These are phyloP conservation scores for Hypoxylon sp. DNA, from an alignment of 2,329 filamentous ascomycete species.

Conservation along the genomic window DNA sequence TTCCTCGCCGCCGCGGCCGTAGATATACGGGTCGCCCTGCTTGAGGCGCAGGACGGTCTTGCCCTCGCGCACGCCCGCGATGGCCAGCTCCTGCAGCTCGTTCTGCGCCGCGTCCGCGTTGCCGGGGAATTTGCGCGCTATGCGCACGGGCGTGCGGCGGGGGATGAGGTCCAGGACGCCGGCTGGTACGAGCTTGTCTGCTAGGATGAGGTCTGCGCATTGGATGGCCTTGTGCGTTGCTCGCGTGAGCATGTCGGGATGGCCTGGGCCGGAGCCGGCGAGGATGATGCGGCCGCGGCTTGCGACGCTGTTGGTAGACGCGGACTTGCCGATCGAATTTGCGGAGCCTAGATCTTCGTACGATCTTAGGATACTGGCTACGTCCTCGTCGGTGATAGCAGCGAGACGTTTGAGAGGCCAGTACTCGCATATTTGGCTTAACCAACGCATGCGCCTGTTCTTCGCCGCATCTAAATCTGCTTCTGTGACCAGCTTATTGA, in stretches of 20 bases:
- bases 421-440: constrained; percentile 97
- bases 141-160: constrained; percentile 88
- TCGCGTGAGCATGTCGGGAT: constrained; percentile 90
- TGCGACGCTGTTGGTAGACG: constrained; percentile 7
- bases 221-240: constrained; percentile 84
- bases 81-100: constrained; percentile 85
- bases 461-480: constrained; percentile 81
- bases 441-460: constrained; percentile 89
- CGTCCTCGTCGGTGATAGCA: constrained; percentile 82
- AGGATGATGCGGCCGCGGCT: constrained; percentile 81
- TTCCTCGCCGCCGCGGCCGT: constrained; percentile 95
- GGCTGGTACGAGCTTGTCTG: constrained; percentile 88
- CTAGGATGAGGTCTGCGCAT: constrained; percentile 82
- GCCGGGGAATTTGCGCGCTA: constrained; percentile 96
- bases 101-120: constrained; percentile 95
- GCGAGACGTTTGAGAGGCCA: constrained; percentile 92
- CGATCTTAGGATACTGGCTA: constrained; percentile 80
- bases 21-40: constrained; percentile 97
- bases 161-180: constrained; percentile 91
- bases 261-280: constrained; percentile 91
- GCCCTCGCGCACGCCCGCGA: constrained; percentile 75
- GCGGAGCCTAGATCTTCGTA: constrained; percentile 65
- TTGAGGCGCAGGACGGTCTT: constrained; percentile 90
- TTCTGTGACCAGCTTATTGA: constrained; percentile 85
- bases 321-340: constrained; percentile 42